Evolutionary conservation across 345 rosid species (phyloP).

Genomic region (Bruguiera parviflora): DNA sequence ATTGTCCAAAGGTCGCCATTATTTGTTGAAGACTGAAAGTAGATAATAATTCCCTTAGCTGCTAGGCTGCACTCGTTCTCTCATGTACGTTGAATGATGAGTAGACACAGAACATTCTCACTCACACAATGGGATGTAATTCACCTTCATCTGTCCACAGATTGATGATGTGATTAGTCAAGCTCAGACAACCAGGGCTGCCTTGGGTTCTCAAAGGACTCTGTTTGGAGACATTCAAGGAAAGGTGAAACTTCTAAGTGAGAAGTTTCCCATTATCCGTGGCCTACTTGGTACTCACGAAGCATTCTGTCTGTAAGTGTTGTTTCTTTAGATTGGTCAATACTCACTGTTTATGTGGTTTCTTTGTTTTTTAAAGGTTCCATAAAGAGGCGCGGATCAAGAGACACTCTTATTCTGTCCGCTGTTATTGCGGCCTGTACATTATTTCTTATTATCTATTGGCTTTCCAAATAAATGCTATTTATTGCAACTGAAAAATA

Average conservation of each 20-base stretch:
- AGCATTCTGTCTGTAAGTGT: conserved; percentile 1
- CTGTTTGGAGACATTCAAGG: conserved; percentile 92
- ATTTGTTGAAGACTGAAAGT: too few relatives aligned
- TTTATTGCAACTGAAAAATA: conserved; percentile 5
- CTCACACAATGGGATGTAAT: background rate
- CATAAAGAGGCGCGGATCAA: conserved; percentile 70
- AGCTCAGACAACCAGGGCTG: conserved; percentile 88
- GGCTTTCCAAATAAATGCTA: conserved; percentile 70
- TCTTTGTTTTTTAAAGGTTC: conserved; percentile 46
- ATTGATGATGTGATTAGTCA: conserved; percentile 93
- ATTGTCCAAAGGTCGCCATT: too few relatives aligned
- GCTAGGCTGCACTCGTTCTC: too few relatives aligned
- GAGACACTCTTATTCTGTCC: conserved; percentile 87
- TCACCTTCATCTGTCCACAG: conserved; percentile 31
- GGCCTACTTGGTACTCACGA: conserved; percentile 70
- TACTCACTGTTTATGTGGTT: background rate
- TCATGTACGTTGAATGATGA: too few relatives aligned
- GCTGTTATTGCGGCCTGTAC: conserved; percentile 99
- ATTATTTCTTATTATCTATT: conserved; percentile 80
- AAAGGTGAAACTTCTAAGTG: conserved; percentile 81
- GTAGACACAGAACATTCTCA: too few relatives aligned
- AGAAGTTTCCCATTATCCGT: conserved; percentile 85
- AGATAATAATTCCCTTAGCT: too few relatives aligned
- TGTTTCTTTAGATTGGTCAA: background rate
- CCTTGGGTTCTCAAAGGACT: conserved; percentile 77